Base-by-base conservation (phyloP, 1,284 basidiomycete genomes). In the Fomitopsis pinicola region DNA sequence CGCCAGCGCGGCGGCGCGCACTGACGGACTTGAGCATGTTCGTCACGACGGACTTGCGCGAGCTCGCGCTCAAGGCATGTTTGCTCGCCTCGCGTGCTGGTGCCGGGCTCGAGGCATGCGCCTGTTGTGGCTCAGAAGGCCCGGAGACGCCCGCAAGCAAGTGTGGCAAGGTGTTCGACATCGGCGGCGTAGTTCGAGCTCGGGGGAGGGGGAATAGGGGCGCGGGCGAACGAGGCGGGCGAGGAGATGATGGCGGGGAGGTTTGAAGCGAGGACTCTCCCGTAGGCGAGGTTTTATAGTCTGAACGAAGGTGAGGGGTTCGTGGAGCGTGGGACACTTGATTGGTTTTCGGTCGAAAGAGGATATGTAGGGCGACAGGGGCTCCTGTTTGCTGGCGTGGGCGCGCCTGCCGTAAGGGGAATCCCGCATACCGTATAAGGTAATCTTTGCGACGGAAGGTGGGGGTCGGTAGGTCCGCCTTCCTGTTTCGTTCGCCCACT, bases 111-210 rank as follows among this genome's bases (percentile, higher is more conserved):
- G 42, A 30, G 26, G 9, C 63, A 63, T 3, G 64, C 60, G 59
- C 59, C 15, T 62, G 68, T 66, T 60, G 68, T 66, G 52, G 58
- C 55, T 62, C 66, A 66, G 65, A 63, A 62, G 61, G 64, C 62
- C 62, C 64, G 59, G 63, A 65, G 64, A 50, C 28, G 28, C 48
- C 48, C 63, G 42, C 63, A 63, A 65, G 35, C 38, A 22, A 9
- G 57, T 42, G 44, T 19, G 55, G 26, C 26, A 45, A 44, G 57
- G 36, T 3, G 58, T 52, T 26, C 26, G 42, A 42, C 48, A 30
- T 50, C 12, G 38, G 15, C 19, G 46, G 26, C 8, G 38, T 8
- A 8, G 14, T 35, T 48, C 40, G 42, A 61, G 17, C 19, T 33
- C 30, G 30, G 30, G 53, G 40, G 36, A 19, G 55, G 9, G 33